A percentile compares a stretch with the other conserved stretches of the same genome.
These are phyloP conservation scores for Suillus lakei DNA, from an alignment of 768 basidiomycete genomes.

Conservation along the genomic window DNA sequence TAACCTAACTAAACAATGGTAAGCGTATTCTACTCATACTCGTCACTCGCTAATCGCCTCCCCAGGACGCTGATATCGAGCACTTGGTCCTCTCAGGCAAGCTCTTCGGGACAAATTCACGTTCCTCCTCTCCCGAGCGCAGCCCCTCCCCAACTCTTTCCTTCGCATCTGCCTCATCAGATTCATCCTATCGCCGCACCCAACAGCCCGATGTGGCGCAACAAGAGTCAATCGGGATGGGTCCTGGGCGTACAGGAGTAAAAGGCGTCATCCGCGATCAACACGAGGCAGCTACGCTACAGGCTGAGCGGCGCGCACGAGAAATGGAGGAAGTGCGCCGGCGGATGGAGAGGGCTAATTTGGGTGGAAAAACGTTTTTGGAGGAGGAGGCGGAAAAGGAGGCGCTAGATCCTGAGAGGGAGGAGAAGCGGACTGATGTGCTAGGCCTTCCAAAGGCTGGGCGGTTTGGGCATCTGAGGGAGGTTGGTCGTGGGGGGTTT, in stretches of 20 bases:
- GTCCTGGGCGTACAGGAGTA: conserved; percentile 84
- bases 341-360: conserved; percentile 65
- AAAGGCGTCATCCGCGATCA: conserved; percentile 88
- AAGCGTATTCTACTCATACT: not conserved
- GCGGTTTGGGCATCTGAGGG: conserved; percentile 77
- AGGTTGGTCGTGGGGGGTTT: conserved; percentile 77
- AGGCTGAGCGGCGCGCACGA: conserved; percentile 53
- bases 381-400: conserved; percentile 73
- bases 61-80: conserved; percentile 60
- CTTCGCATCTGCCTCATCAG: conserved; percentile 33
- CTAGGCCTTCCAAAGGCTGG: conserved; percentile 57
- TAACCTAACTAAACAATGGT: not conserved
- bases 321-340: conserved; percentile 58
- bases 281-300: conserved; percentile 64
- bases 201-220: conserved; percentile 16
- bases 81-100: conserved; percentile 78
- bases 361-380: conserved; percentile 75
- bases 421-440: conserved; percentile 44
- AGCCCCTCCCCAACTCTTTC: conserved; percentile 57
- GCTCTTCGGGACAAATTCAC: conserved; percentile 60
- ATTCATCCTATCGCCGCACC: conserved; percentile 42
- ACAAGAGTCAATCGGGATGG: conserved; percentile 79
- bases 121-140: conserved; percentile 67
- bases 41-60: not conserved
- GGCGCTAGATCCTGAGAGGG: conserved; percentile 48